These are phyloP conservation scores for Cordyceps farinosa DNA, from an alignment of 2,329 filamentous ascomycete genomes.

Conservation along the genomic window DNA sequence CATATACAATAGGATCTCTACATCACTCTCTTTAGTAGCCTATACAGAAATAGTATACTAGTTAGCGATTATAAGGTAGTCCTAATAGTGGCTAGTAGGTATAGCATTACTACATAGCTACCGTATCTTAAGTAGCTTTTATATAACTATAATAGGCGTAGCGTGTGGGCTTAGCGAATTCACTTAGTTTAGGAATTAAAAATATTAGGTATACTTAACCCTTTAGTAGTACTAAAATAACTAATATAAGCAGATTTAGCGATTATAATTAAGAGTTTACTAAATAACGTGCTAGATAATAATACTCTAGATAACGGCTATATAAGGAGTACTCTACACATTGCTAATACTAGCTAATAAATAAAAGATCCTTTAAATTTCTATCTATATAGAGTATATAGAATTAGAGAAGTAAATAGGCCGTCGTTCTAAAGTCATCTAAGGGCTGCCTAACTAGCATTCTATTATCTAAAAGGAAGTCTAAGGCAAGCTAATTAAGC, in stretches of 20 bases:
- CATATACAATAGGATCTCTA: too few species aligned
- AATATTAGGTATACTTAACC: constrained; percentile 21
- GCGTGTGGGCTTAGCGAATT: constrained; percentile 26
- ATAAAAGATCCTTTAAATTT: background rate
- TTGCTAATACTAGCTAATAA: background rate
- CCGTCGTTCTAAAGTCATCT: constrained; percentile 2
- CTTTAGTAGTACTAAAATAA: background rate
- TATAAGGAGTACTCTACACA: constrained; percentile 8
- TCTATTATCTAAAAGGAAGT: constrained; percentile 12
- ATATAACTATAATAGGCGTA: constrained; percentile 31
- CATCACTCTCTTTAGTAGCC: constrained; percentile 31
- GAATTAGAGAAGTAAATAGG: constrained; percentile 6
- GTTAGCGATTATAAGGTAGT: constrained; percentile 29
- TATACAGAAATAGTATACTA: constrained; percentile 28
- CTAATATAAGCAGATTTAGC: constrained; percentile 16
- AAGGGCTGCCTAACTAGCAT: constrained; percentile 8
- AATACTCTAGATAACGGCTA: constrained; percentile 19
- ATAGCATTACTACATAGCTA: constrained; percentile 32
- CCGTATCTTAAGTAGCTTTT: constrained; percentile 35
- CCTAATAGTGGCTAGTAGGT: constrained; percentile 33
- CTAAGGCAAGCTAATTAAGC: constrained; percentile 12
- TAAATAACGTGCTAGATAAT: constrained; percentile 15
- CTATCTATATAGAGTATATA: background rate
- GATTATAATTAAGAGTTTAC: constrained; percentile 7
- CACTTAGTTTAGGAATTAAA: constrained; percentile 34